phyloP scores from a whole-genome alignment of 1,139 yeast genomes.

The Candida glucosophila region DNA sequence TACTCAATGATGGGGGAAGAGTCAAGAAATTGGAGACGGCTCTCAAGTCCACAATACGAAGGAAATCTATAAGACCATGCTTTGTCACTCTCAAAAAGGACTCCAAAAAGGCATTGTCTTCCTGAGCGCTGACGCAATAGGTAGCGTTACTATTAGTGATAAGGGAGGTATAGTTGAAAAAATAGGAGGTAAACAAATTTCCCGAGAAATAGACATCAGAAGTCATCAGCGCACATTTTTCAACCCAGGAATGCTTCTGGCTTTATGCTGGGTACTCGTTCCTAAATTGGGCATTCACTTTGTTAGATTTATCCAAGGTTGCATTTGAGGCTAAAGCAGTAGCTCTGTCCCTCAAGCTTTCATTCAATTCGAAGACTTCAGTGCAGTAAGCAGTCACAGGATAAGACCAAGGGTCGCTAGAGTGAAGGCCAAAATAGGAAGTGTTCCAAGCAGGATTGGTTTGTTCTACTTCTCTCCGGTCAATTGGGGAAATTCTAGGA shows the following conservation, averaged over 20 bases:
- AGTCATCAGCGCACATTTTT: slow-evolving; percentile 53
- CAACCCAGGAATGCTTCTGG: slow-evolving; percentile 39
- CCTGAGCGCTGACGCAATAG: slow-evolving; percentile 61
- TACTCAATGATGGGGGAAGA: slow-evolving; percentile 39
- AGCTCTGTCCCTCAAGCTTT: slow-evolving; percentile 51
- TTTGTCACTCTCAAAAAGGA: slow-evolving; percentile 47
- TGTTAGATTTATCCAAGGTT: slow-evolving; percentile 38
- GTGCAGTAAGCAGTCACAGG: slow-evolving; percentile 55
- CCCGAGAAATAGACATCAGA: slow-evolving; percentile 59
- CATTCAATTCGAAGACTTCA: slow-evolving; percentile 59
- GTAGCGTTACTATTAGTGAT: slow-evolving; percentile 53
- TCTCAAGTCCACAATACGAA: slow-evolving; percentile 54
- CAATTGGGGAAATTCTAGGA: slow-evolving; percentile 50
- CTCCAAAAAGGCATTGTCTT: slow-evolving; percentile 61
- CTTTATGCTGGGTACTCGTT: slow-evolving; percentile 40
- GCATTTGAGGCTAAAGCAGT: slow-evolving; percentile 40
- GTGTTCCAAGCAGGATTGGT: slow-evolving; percentile 50
- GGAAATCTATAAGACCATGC: slow-evolving; percentile 47
- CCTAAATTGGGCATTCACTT: slow-evolving; percentile 36
- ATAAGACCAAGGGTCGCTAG: slow-evolving; percentile 40
- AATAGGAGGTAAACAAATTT: slow-evolving; percentile 40
- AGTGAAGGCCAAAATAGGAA: slow-evolving; percentile 53
- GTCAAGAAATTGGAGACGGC: slow-evolving; percentile 56
- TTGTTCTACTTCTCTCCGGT: slow-evolving; percentile 34
- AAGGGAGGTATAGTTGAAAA: slow-evolving; percentile 37